phyloP scores from a whole-genome alignment of 2,329 filamentous ascomycete genomes.

The Verticillium isaacii region DNA sequence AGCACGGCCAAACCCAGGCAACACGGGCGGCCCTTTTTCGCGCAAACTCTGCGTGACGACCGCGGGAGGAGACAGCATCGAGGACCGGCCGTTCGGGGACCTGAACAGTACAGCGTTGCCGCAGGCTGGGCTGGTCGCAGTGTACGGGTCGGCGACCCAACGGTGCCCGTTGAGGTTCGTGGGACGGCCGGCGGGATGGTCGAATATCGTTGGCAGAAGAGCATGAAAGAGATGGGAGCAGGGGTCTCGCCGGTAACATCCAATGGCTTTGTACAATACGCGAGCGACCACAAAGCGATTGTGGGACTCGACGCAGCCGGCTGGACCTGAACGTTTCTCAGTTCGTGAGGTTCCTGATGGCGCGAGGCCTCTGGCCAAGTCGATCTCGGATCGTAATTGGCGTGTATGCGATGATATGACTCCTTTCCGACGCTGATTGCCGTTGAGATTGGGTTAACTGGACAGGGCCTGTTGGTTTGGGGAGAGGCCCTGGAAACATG shows the following conservation, averaged over 20 bases:
- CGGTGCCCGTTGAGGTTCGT: neutral
- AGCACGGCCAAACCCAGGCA: neutral
- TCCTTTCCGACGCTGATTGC: neutral
- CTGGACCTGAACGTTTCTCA: neutral
- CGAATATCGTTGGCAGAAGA: neutral
- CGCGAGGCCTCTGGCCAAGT: neutral
- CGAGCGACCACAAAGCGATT: slow-evolving; percentile 8
- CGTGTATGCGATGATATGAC: neutral
- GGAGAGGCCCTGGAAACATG: neutral
- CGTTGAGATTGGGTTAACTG: neutral
- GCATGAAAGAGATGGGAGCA: slow-evolving; percentile 4
- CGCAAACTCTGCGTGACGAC: slow-evolving; percentile 5
- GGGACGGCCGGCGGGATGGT: slow-evolving; percentile 1
- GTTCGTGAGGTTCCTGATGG: neutral
- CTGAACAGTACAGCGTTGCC: neutral
- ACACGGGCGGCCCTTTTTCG: slow-evolving; percentile 11
- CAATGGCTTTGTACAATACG: slow-evolving; percentile 10
- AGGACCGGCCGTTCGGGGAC: slow-evolving; percentile 1
- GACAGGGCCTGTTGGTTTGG: neutral
- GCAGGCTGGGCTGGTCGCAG: neutral
- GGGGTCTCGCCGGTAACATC: slow-evolving; percentile 5
- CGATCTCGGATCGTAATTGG: too few species aligned
- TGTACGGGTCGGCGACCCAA: neutral
- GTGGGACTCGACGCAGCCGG: slow-evolving; percentile 4
- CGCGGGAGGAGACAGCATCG: slow-evolving; percentile 1